A percentile compares a stretch with the other conserved stretches of the same genome.
These are phyloP conservation scores for Colletotrichum siamense DNA, from an alignment of 2,329 filamentous ascomycete species.

Conservation along the genomic window DNA sequence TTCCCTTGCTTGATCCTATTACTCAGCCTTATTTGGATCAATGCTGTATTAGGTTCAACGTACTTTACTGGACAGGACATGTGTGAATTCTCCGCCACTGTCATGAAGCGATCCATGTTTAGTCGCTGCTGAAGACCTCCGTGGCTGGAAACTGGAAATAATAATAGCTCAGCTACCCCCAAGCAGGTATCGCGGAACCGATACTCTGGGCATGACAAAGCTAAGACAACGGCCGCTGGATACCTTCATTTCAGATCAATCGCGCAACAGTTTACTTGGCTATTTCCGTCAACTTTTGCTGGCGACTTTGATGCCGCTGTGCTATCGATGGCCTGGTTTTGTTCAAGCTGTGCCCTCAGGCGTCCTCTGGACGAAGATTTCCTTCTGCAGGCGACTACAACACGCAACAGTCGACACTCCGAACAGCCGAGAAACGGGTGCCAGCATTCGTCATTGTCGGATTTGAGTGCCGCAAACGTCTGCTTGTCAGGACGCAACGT, in stretches of 20 bases:
- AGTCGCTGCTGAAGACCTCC: neutral
- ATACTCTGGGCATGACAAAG: neutral
- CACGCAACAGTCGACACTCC: neutral
- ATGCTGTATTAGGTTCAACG: neutral
- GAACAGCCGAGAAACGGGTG: neutral
- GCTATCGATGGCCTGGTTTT: neutral
- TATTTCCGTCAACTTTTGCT: neutral
- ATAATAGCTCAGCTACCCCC: neutral
- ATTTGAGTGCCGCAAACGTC: neutral
- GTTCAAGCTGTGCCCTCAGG: neutral
- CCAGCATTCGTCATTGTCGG: neutral
- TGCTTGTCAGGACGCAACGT: neutral
- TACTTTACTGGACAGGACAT: neutral
- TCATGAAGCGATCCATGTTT: neutral
- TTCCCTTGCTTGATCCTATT: neutral
- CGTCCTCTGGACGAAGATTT: neutral
- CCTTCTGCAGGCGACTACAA: neutral
- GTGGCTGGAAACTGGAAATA: neutral
- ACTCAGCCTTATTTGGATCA: neutral
- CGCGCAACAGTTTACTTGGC: neutral
- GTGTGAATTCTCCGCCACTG: neutral
- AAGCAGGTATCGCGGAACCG: neutral
- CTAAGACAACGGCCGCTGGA: neutral
- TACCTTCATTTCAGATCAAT: neutral
- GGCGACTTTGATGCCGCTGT: neutral